Evolutionary conservation across 306 rosid genomes (phyloP), one percentile per base, ranked within the genome.

Genomic region (Medicago ruthenica): DNA sequence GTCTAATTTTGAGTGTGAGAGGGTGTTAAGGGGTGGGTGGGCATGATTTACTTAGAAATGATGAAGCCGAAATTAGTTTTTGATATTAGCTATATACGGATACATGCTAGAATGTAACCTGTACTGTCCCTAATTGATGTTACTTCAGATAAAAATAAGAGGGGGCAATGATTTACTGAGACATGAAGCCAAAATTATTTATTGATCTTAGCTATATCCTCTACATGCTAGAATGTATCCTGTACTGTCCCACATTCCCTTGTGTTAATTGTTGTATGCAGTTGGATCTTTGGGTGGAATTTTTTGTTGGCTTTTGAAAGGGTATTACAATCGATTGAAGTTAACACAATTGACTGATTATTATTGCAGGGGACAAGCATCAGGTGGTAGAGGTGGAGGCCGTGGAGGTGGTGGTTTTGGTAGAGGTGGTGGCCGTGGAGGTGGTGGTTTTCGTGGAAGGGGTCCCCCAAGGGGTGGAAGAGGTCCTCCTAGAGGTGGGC

Each of bases 381-480:
- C 44, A 22, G 39, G 62, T 34, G 83, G 95, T 22, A 82, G 95
- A 77, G 94, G 96, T 4, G 92, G 89, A 31, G 83, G 87, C 40
- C 47, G 68, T 15, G 68, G 71, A 16, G 37, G 42, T 1, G 8
- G 48, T 36, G 68, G 68, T 8, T 54, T 54, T 27, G 84, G 92
- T 11, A 21, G 63, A 75, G 94, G 96, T 4, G 88, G 50, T 55
- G 40, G 65, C 1, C 84, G 93, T 16, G 92, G 96, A 36, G 83
- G 87, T 2, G 91, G 91, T 24, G 86, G 89, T 15, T 92, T 91
- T 66, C 93, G 93, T 4, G 97, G 97, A 70, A 85, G 97, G 80
- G 97, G 97, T 34, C 93, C 75, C 15, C 92, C 92, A 37, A 84
- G 96, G 79, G 94, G 97, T 78, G 93, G 97, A 80, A 90, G 91